Evolutionary conservation across 192 early-diverging fungal species (phyloP), one percentile per base, ranked within the genome.

Genomic region (Podila epigama): DNA sequence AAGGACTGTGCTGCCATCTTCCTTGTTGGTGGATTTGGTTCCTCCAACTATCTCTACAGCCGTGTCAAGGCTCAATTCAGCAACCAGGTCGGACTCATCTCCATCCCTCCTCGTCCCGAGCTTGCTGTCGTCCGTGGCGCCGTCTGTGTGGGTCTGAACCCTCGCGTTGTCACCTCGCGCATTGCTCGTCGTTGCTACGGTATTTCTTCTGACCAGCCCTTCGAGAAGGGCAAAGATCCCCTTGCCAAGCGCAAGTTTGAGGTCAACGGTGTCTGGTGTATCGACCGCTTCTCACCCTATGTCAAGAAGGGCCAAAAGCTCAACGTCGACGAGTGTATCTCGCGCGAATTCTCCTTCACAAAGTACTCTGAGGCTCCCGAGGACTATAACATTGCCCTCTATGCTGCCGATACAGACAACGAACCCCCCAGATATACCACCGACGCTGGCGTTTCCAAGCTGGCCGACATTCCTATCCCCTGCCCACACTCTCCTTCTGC

Each of bases 21-120:
- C 70, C 29, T 86, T 40, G 85, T 86, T 5, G 85, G 85, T 16
- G 85, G 85, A 16, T 84, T 84, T 58, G 83, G 82, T 31, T 68
- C 79, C 25, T 84, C 82, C 3, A 52, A 57, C 9, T 84, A 84
- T 36, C 35, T 86, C 13, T 70, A 70, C 29, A 32, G 57, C 7
- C 33, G 54, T 31, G 51, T 86, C 25, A 67, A 70, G 62, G 7
- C 42, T 22, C 27, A 42, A 13, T 81, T 82, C 60, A 54, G 34
- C 22, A 48, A 42, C 32, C 34, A 60, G 52, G 66, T 83, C 11
- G 37, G 32, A 2, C 66, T 56, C 18, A 70, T 83, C 20, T 62
- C 60, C 20, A 59, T 77, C 25, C 82, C 84, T 16, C 75, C 70
- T 39, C 60, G 64, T 29, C 70, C 70, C 12, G 83, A 80, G 16